Base-by-base conservation (phyloP, 108 stramenopile species). In the Conticribra weissflogii region DNA sequence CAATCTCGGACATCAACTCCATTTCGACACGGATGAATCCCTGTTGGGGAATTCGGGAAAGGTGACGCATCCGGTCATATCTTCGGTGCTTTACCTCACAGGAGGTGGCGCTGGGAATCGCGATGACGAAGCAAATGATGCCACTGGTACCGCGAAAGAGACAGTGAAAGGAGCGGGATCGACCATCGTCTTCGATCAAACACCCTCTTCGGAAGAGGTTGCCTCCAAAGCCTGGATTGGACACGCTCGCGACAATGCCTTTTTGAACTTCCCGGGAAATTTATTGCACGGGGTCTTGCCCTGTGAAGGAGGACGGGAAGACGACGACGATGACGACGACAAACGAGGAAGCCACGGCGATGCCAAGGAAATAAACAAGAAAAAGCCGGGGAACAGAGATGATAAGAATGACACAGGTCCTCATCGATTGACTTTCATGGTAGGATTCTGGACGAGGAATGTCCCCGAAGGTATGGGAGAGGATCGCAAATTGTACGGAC, bases 21-120 rank as follows among this genome's bases (percentile, higher is more conserved):
- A 96, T 53, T 93, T 93, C 74, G 94, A 96, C 69, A 96, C 94
- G 17, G 94, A 96, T 47, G 94, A 96, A 77, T 72, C 87, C 3
- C 50, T 91, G 55, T 62, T 96, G 36, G 73, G 58, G 47, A 71
- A 77, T 31, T 81, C 86, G 22, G 58, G 71, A 16, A 72, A 77
- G 30, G 78, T 96, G 22, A 90, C 91, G 8, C 94, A 96, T 80
- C 94, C 94, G 14, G 79, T 87, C 15, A 52, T 88, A 9, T 90
- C 88, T 1, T 87, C 88, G 0, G 89, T 96, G 0, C 30, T 92
- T 49, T 96, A 96, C 58, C 62, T 96, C 55, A 88, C 90, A 7
- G 90, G 90, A 14, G 89, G 79, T 3, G 49, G 59, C 2, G 51
- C 59, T 3, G 68, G 62, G 12, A 41, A 29, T 3, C 14, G 46